Evolutionary conservation across 805 yeast genomes (phyloP).

Genomic region (Wickerhamiella dianesei): DNA sequence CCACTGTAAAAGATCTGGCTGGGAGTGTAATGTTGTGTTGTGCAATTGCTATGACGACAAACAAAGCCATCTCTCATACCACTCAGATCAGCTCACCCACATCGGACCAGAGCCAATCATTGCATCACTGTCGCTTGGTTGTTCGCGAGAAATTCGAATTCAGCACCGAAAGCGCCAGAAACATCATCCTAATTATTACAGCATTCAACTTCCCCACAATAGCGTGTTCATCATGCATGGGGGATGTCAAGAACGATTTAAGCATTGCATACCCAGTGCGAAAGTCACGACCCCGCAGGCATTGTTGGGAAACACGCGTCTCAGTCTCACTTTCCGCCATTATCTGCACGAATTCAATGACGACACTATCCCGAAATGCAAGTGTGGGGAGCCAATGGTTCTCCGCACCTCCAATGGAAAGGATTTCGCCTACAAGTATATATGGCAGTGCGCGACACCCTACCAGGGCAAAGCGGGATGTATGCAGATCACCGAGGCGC

Average conservation of each 20-base stretch:
- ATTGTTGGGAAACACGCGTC: conserved; percentile 37
- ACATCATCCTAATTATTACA: conserved; percentile 25
- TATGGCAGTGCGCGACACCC: conserved; percentile 48
- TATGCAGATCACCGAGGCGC: conserved; percentile 7
- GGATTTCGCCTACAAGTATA: conserved; percentile 32
- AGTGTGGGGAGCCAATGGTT: conserved; percentile 33
- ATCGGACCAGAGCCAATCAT: conserved; percentile 61
- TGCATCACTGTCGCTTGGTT: conserved; percentile 57
- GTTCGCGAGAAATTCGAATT: conserved; percentile 52
- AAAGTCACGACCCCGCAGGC: conserved; percentile 33
- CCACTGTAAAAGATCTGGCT: conserved; percentile 26
- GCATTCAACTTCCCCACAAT: conserved; percentile 59
- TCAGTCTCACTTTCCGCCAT: conserved; percentile 55
- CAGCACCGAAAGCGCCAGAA: conserved; percentile 24
- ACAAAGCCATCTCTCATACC: conserved; percentile 51
- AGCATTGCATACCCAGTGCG: conserved; percentile 47
- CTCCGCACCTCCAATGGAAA: conserved; percentile 38
- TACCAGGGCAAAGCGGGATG: conserved; percentile 20
- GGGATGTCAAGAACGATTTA: conserved; percentile 64
- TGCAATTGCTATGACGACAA: conserved; percentile 42
- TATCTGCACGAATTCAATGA: conserved; percentile 29
- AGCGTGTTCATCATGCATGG: conserved; percentile 60
- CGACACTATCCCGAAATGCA: conserved; percentile 33
- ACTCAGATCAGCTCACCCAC: conserved; percentile 58
- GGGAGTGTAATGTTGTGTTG: conserved; percentile 44